phyloP scores from a whole-genome alignment of 1,284 basidiomycete species.

The Rhodotorula glutinis region DNA sequence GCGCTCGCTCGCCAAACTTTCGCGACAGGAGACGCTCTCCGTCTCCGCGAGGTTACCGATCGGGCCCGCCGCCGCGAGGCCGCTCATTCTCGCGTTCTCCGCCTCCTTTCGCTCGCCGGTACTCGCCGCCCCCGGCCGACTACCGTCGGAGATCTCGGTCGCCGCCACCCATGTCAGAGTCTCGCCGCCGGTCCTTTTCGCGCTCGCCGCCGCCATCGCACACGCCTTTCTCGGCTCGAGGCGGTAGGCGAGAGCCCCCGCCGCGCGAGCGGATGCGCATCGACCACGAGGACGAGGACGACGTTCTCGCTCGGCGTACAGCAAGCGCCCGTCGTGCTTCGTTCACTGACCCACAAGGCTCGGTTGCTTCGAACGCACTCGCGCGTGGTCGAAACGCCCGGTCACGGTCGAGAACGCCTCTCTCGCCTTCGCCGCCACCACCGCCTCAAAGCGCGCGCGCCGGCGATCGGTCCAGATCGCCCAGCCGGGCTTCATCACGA shows the following conservation, averaged over 20 bases:
- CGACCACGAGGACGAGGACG: not conserved
- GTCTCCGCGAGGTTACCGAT: not conserved
- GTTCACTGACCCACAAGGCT: not conserved
- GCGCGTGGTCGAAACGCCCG: too few relatives aligned
- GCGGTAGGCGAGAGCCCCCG: not conserved
- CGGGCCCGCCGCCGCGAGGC: constrained; percentile 1
- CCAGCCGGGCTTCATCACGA: not conserved
- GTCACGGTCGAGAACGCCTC: constrained; percentile 3
- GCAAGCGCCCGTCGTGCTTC: not conserved
- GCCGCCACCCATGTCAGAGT: not conserved
- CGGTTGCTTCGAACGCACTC: too few relatives aligned
- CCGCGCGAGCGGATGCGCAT: not conserved
- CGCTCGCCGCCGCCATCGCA: constrained; percentile 16
- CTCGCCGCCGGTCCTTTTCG: not conserved
- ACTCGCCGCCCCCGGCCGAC: not conserved
- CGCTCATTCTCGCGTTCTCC: constrained; percentile 5
- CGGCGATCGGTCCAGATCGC: not conserved
- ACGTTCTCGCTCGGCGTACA: not conserved
- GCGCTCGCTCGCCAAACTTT: constrained; percentile 11
- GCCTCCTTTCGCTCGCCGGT: not conserved
- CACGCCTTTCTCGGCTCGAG: constrained; percentile 3
- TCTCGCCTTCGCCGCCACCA: constrained; percentile 10
- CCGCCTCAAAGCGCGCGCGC: not conserved
- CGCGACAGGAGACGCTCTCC: constrained; percentile 5
- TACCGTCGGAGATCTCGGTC: not conserved